Percentiles rank a stretch among this genome's conserved stretches.
Evolutionary conservation across 768 basidiomycete species (phyloP).

Genomic region (Leucogyrophana mollusca): DNA sequence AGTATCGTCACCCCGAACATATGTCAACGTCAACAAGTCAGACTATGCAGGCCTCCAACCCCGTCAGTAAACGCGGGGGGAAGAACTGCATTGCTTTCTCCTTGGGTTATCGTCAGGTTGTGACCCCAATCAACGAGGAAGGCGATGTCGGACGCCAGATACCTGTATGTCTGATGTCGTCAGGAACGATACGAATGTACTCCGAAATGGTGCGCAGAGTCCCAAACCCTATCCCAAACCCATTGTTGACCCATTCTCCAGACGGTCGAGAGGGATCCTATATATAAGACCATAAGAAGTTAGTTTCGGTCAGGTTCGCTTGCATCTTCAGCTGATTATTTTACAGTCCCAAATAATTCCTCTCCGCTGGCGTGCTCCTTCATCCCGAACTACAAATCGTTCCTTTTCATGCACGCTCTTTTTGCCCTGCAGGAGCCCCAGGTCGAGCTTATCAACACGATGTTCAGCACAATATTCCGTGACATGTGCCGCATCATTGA

Average conservation of each 20-base stretch:
- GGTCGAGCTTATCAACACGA: slow-evolving; percentile 17
- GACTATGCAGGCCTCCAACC: slow-evolving; percentile 11
- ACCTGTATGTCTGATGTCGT: slow-evolving; percentile 19
- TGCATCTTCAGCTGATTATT: neutral
- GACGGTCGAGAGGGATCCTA: slow-evolving; percentile 12
- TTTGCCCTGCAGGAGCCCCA: slow-evolving; percentile 20
- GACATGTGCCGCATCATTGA: slow-evolving; percentile 20
- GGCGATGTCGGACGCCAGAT: slow-evolving; percentile 11
- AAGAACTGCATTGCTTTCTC: slow-evolving; percentile 21
- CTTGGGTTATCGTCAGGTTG: slow-evolving; percentile 12
- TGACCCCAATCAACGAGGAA: slow-evolving; percentile 8
- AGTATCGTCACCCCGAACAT: slow-evolving; percentile 19
- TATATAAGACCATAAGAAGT: slow-evolving; percentile 9
- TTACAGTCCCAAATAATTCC: slow-evolving; percentile 11
- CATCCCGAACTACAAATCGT: slow-evolving; percentile 19
- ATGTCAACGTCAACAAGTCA: slow-evolving; percentile 15
- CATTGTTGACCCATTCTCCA: slow-evolving; percentile 4
- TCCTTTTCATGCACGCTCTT: slow-evolving; percentile 20
- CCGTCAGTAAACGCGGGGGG: slow-evolving; percentile 9
- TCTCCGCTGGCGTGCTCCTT: slow-evolving; percentile 16
- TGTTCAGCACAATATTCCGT: slow-evolving; percentile 19
- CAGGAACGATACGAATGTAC: slow-evolving; percentile 20
- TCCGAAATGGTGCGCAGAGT: slow-evolving; percentile 13
- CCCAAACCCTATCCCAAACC: neutral
- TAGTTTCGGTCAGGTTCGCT: neutral